Evolutionary conservation across 2,329 filamentous ascomycete species (phyloP).

Genomic region (Verticillium zaregamsianum): DNA sequence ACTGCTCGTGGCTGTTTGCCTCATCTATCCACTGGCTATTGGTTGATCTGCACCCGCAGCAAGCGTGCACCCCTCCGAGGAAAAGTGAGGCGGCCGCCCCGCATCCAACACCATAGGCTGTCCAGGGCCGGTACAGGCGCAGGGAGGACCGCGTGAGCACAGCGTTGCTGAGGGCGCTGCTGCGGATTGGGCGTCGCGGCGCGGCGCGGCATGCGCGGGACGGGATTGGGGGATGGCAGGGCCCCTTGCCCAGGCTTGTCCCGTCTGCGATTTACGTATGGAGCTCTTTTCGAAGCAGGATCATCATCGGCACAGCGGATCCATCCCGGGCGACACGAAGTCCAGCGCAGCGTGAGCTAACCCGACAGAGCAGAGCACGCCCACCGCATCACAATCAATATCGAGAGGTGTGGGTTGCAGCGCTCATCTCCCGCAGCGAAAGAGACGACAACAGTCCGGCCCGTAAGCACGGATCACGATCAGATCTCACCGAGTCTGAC

Average conservation of each 20-base stretch:
- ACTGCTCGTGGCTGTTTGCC: not conserved
- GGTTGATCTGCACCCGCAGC: not conserved
- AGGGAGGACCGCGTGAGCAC: not conserved
- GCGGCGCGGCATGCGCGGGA: not conserved
- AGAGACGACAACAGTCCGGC: not conserved
- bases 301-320: not conserved
- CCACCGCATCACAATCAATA: not conserved
- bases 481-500: not conserved
- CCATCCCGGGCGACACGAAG: not conserved
- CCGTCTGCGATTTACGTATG: not conserved
- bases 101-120: conserved; percentile 7
- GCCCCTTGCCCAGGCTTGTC: not conserved
- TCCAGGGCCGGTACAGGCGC: not conserved
- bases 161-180: not conserved
- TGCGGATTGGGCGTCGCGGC: not conserved
- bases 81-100: conserved; percentile 13
- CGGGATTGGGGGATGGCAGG: not conserved
- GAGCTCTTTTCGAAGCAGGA: not conserved
- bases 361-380: not conserved
- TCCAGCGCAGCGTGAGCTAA: not conserved
- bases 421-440: not conserved
- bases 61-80: not conserved
- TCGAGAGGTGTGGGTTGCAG: not conserved
- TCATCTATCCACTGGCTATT: not conserved
- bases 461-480: not conserved